A percentile compares a stretch with the other conserved stretches of the same genome.
These are phyloP conservation scores for Sungouiozyma ichnusensis DNA, from an alignment of 805 yeast species.

Conservation along the genomic window DNA sequence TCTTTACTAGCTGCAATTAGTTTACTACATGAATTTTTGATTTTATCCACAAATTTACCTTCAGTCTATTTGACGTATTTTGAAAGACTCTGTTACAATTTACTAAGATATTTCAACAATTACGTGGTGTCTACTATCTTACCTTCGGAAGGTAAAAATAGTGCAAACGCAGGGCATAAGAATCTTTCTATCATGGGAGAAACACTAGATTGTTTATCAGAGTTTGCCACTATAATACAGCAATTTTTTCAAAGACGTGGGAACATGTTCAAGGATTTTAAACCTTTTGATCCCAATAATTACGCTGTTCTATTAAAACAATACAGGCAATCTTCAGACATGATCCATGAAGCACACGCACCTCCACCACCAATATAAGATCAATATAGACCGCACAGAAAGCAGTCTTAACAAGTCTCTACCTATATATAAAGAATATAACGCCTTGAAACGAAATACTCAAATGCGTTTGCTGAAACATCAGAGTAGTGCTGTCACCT, in stretches of 20 bases:
- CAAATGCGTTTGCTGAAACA: no score
- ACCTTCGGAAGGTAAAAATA: slow-evolving; percentile 9
- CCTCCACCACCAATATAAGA: slow-evolving; percentile 26
- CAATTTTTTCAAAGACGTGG: slow-evolving; percentile 21
- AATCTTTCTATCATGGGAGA: slow-evolving; percentile 35
- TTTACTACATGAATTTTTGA: slow-evolving; percentile 42
- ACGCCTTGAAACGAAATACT: no score
- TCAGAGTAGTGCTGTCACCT: no score
- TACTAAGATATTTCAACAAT: slow-evolving; percentile 42
- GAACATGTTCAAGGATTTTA: slow-evolving; percentile 15
- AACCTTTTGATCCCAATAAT: slow-evolving; percentile 13
- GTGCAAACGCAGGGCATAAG: slow-evolving; percentile 19
- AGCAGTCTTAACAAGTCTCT: no score
- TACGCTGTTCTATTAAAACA: slow-evolving; percentile 18
- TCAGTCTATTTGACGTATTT: slow-evolving; percentile 26
- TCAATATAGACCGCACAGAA: slow-evolving; percentile 1
- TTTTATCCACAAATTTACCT: slow-evolving; percentile 49
- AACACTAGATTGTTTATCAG: slow-evolving; percentile 33
- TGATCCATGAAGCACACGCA: slow-evolving; percentile 25
- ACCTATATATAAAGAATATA: no score
- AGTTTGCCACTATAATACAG: slow-evolving; percentile 25
- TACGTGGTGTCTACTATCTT: slow-evolving; percentile 20
- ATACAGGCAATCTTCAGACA: slow-evolving; percentile 22
- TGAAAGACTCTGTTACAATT: slow-evolving; percentile 35
- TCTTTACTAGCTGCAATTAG: slow-evolving; percentile 34